Base-by-base conservation (phyloP, 2,329 filamentous ascomycete genomes). In the Claviceps capensis region DNA sequence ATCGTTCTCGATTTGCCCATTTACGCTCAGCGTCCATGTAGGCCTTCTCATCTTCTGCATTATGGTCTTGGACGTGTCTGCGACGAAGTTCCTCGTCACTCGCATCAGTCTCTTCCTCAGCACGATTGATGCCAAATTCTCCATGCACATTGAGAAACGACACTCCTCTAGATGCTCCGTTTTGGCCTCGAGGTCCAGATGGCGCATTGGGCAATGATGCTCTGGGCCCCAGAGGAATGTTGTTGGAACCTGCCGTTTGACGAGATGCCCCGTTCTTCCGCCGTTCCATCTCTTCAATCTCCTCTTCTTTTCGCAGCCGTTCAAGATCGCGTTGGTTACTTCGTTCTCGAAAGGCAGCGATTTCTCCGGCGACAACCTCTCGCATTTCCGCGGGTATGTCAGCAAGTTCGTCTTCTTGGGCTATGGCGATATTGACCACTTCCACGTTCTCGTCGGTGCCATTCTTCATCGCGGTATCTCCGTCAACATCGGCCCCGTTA, bases 311-410 rank as follows among this genome's bases (percentile, higher is more conserved):
- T 62, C 83, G 83, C 38, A 95, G 71, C 3, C 93, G 85, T 67
- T 98, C 93, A 62, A 94, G 72, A 63, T 98, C 93, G 41, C 91
- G 79, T 55, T 86, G 82, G 54, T 83, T 95, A 59, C 91, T 96
- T 19, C 91, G 79, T 58, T 98, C 93, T 57, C 93, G 79, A 72
- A 98, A 98, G 0, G 90, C 87, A 0, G 88, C 83, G 61, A 98
- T 98, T 65, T 98, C 94, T 53, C 85, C 85, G 0, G 93, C 88
- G 16, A 98, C 93, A 0, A 88, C 90, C 64, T 95, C 93, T 23
- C 93, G 83, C 88, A 95, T 94, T 64, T 97, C 93, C 1, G 88
- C 85, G 0, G 93, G 93, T 47, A 98, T 96, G 61, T 98, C 93
- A 19, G 90, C 85, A 34, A 98, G 75, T 63, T 98, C 93, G 62